Base-by-base conservation (phyloP, 2,329 filamentous ascomycete genomes). In the Hypoxylon sp. region DNA sequence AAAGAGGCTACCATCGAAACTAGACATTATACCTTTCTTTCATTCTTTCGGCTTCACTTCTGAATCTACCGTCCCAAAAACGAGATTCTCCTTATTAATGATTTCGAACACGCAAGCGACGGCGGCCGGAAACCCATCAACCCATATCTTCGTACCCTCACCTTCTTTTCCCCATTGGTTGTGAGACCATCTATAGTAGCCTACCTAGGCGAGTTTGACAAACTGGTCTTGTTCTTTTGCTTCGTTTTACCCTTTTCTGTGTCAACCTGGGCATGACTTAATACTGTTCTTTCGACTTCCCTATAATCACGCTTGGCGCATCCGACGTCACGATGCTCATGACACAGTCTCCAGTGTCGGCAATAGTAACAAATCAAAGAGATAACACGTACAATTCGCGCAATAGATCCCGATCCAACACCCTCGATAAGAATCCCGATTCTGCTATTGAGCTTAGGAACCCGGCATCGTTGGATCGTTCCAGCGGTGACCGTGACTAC, bases 321-420 rank as follows among this genome's bases (percentile, higher is more conserved):
- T 72, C 65, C 70, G 70, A 77, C 69, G 75, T 80, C 81, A 85
- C 81, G 75, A 86, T 86, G 85, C 84, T 86, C 74, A 85, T 86
- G 84, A 85, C 83, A 76, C 81, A 82, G 79, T 79, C 79, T 67
- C 78, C 80, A 77, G 79, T 81, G 75, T 79, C 81, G 79, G 80
- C 82, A 81, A 75, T 82, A 75, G 77, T 76, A 77, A 82, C 82
- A 75, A 77, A 78, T 78, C 82, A 82, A 67, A 80, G 80, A 72
- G 79, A 74, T 52, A 79, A 76, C 68, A 75, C 76, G 25, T 78
- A 79, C 73, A 79, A 76, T 74, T 72, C 76, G 65, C 78, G 76
- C 68, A 76, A 72, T 69, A 75, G 75, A 67, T 75, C 75, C 28
- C 75, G 74, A 53, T 73, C 75, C 30, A 74, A 74, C 64, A 74